Evolutionary conservation across 768 basidiomycete species (phyloP).

Genomic region (Astraeus odoratus): DNA sequence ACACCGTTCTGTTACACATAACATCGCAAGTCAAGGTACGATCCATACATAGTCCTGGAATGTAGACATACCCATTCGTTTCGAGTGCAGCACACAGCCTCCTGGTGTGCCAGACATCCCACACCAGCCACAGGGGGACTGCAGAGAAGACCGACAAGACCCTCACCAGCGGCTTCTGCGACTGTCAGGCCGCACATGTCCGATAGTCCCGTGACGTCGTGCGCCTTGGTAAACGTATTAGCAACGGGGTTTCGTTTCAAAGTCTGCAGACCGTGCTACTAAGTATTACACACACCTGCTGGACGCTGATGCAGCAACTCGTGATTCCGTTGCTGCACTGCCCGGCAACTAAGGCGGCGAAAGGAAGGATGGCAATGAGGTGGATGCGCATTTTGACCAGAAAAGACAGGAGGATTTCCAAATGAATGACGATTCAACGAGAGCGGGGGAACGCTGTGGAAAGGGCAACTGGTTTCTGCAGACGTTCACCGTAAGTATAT

Average conservation of each 20-base stretch:
- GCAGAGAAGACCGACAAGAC: neutral
- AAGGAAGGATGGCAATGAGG: neutral
- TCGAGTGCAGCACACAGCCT: neutral
- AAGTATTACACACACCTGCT: too few relatives aligned
- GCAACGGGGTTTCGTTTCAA: too few relatives aligned
- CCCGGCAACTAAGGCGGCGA: neutral
- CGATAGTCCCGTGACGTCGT: neutral
- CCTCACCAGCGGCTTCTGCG: neutral
- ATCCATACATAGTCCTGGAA: neutral
- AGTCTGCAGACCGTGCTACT: too few relatives aligned
- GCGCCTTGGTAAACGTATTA: neutral
- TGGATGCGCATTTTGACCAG: neutral
- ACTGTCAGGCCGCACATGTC: neutral
- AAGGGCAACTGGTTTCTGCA: too few relatives aligned
- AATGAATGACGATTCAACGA: too few relatives aligned
- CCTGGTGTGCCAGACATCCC: neutral
- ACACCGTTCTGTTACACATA: neutral
- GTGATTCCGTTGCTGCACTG: neutral
- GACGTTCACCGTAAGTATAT: too few relatives aligned
- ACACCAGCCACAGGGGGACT: neutral
- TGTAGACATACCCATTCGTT: neutral
- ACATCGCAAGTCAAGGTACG: neutral
- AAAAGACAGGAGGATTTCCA: too few relatives aligned
- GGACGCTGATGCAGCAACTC: neutral
- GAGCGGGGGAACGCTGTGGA: conserved; percentile 1